These are phyloP conservation scores for Coemansia sp. DNA, from an alignment of 192 early-diverging fungal genomes.

Conservation along the genomic window DNA sequence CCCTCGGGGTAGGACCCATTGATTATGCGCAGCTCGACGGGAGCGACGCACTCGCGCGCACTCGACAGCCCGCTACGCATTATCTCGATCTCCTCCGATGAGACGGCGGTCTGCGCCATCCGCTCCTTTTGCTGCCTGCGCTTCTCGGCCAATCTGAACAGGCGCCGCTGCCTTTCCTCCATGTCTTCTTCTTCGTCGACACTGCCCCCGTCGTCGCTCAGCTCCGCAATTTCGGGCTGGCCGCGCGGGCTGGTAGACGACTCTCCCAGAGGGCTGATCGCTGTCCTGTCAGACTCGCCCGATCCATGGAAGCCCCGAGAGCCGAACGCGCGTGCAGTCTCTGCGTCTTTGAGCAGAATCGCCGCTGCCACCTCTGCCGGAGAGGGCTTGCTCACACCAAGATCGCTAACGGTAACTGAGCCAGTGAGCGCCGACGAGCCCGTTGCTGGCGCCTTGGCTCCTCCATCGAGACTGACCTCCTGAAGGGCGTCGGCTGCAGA, in stretches of 20 bases:
- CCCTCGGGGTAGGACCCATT: conserved; percentile 63
- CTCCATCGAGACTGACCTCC: conserved; percentile 9
- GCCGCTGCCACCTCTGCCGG: conserved; percentile 17
- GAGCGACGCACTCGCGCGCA: conserved; percentile 46
- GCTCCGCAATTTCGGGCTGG: conserved; percentile 20
- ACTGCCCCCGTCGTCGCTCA: conserved; percentile 11
- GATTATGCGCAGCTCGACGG: conserved; percentile 51
- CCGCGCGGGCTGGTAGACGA: conserved; percentile 13
- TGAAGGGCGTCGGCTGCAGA: conserved; percentile 10
- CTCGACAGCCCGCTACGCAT: conserved; percentile 58
- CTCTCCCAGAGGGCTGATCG: conserved; percentile 6
- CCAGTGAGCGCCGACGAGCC: neutral
- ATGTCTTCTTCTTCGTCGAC: conserved; percentile 14
- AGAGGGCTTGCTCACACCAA: neutral
- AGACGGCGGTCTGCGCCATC: conserved; percentile 24
- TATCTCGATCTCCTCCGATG: conserved; percentile 36
- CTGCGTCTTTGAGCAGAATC: conserved; percentile 27
- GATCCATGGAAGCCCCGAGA: conserved; percentile 10
- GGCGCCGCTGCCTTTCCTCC: conserved; percentile 36
- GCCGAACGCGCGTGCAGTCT: conserved; percentile 10
- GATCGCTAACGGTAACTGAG: neutral
- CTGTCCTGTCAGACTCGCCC: conserved; percentile 28
- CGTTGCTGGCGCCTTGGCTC: neutral
- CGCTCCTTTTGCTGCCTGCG: conserved; percentile 38
- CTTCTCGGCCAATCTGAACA: conserved; percentile 34